phyloP scores from a whole-genome alignment of 108 stramenopile genomes.

The Cyclostephanos invisitatus region DNA sequence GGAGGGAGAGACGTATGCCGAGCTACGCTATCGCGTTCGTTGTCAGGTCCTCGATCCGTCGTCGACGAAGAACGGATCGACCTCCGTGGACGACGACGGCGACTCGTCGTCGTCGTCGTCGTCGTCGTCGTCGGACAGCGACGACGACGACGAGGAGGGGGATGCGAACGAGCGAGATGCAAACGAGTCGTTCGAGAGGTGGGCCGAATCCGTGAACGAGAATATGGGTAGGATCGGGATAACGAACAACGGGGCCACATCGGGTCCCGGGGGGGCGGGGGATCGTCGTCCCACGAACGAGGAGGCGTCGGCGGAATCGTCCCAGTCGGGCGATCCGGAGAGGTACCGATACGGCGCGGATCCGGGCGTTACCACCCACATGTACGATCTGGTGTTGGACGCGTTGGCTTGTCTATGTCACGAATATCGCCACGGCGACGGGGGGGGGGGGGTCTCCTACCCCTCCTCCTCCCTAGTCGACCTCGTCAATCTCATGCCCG shows the following conservation, averaged over 20 bases:
- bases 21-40: constrained; percentile 48
- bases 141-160: constrained; percentile 17
- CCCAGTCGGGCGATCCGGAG: constrained; percentile 38
- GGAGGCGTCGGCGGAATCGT: background rate
- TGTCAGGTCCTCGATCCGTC: constrained; percentile 23
- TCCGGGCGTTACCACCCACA: constrained; percentile 61
- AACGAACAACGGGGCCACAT: constrained; percentile 8
- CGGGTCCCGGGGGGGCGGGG: background rate
- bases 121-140: constrained; percentile 10
- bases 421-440: constrained; percentile 22
- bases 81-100: constrained; percentile 19
- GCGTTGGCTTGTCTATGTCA: constrained; percentile 57
- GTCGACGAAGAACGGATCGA: constrained; percentile 7
- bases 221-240: constrained; percentile 37
- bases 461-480: constrained; percentile 15
- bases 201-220: constrained; percentile 25
- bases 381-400: constrained; percentile 71
- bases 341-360: constrained; percentile 52
- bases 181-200: constrained; percentile 32
- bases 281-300: background rate
- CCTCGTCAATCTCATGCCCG: constrained; percentile 32
- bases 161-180: constrained; percentile 20
- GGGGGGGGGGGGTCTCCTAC: too few species aligned
- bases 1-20: constrained; percentile 64
- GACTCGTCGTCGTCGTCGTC: constrained; percentile 31